These are phyloP conservation scores for Phyllosticta paracitricarpa DNA, from an alignment of 2,329 filamentous ascomycete genomes.

Conservation along the genomic window DNA sequence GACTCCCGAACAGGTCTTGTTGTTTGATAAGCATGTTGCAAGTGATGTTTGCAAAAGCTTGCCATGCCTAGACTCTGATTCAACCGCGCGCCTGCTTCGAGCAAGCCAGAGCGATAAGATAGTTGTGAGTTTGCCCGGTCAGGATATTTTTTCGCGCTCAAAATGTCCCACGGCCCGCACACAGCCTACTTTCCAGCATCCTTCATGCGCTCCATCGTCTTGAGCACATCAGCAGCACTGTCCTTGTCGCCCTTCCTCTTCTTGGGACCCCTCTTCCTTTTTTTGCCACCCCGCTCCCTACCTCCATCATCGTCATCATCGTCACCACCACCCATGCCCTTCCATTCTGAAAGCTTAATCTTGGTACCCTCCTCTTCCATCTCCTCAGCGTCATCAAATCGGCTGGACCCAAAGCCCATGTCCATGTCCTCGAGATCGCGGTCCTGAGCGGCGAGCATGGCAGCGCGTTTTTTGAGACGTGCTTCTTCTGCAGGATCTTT, in stretches of 20 bases:
- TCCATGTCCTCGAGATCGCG: conserved; percentile 87
- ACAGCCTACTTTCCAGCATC: conserved; percentile 12
- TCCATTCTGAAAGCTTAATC: conserved; percentile 60
- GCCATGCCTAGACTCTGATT: too few species aligned
- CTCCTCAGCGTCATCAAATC: conserved; percentile 82
- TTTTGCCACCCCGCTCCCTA: conserved; percentile 47
- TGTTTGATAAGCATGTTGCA: too few species aligned
- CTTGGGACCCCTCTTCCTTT: conserved; percentile 61
- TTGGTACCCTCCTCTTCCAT: conserved; percentile 50
- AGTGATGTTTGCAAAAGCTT: too few species aligned
- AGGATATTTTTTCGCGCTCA: neutral
- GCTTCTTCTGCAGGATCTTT: conserved; percentile 50
- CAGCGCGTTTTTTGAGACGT: conserved; percentile 51
- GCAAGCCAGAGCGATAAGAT: neutral
- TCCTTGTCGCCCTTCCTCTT: conserved; percentile 73
- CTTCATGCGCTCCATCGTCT: conserved; percentile 59
- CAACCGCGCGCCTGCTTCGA: too few species aligned
- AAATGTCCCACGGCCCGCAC: neutral
- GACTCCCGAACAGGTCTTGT: too few species aligned
- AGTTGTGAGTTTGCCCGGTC: neutral
- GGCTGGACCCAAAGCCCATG: conserved; percentile 82
- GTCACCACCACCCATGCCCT: conserved; percentile 41
- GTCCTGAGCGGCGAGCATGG: conserved; percentile 61
- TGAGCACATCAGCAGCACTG: conserved; percentile 69
- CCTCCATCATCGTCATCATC: conserved; percentile 35